Conservation (phyloP, 2,329 filamentous ascomycete species). For the Fusarium graminum region DNA sequence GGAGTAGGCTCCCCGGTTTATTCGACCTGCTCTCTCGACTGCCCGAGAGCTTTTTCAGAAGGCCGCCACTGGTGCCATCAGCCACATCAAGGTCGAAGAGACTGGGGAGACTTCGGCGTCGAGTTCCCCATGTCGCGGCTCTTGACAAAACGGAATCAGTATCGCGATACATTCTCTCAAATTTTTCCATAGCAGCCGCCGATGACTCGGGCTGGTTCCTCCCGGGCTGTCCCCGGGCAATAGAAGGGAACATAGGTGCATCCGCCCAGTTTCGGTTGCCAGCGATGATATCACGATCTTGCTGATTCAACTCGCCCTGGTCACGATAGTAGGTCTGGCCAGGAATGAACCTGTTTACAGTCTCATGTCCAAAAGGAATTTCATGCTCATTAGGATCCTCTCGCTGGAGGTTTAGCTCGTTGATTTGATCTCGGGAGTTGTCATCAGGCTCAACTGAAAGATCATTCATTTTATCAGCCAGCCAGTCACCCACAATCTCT, state of each 20-base stretch:
- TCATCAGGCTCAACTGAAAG: slow-evolving; percentile 47
- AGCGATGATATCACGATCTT: slow-evolving; percentile 65
- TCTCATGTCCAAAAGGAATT: slow-evolving; percentile 61
- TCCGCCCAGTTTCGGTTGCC: slow-evolving; percentile 64
- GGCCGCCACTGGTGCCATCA: slow-evolving; percentile 68
- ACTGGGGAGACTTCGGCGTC: slow-evolving; percentile 73
- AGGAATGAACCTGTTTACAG: slow-evolving; percentile 63
- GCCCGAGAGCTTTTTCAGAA: slow-evolving; percentile 73
- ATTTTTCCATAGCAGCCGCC: slow-evolving; percentile 66
- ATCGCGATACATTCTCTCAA: slow-evolving; percentile 65
- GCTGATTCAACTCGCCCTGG: slow-evolving; percentile 58
- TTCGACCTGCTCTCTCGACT: slow-evolving; percentile 60
- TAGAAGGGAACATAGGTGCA: slow-evolving; percentile 61
- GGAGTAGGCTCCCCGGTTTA: slow-evolving; percentile 63
- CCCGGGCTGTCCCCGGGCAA: slow-evolving; percentile 52
- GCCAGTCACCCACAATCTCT: slow-evolving; percentile 65
- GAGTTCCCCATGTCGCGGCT: slow-evolving; percentile 78
- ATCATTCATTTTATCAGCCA: slow-evolving; percentile 55
- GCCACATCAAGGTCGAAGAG: slow-evolving; percentile 66
- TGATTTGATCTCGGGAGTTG: slow-evolving; percentile 39
- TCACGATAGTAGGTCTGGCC: slow-evolving; percentile 65
- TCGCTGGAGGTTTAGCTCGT: slow-evolving; percentile 40
- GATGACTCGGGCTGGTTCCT: slow-evolving; percentile 64
- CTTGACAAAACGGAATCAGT: slow-evolving; percentile 71
- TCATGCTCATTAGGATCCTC: slow-evolving; percentile 53